Percentiles rank a stretch among this genome's conserved stretches.
Conservation (phyloP, 352 stramenopile genomes). For the Pythium aquatile region DNA sequence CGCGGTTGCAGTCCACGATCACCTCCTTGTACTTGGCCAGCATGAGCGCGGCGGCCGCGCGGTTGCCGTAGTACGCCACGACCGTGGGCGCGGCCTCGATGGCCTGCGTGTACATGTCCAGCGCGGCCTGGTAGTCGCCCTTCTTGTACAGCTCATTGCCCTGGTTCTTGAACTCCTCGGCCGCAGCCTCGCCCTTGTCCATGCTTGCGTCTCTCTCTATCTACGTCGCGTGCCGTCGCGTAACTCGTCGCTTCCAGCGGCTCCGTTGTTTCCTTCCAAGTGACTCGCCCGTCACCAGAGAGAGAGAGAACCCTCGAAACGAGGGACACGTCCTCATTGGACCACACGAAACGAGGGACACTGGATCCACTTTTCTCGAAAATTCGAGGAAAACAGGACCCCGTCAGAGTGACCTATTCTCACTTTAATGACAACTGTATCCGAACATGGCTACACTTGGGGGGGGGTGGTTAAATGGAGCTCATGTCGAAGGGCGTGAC, state of each 20-base stretch:
- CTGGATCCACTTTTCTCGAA: slow-evolving; percentile 35
- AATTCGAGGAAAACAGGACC: slow-evolving; percentile 11
- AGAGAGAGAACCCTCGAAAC: slow-evolving; percentile 4
- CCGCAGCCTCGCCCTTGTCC: slow-evolving; percentile 50
- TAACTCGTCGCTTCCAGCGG: slow-evolving; percentile 1
- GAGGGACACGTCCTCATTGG: background rate
- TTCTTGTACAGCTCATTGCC: slow-evolving; percentile 93
- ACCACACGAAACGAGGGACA: slow-evolving; percentile 4
- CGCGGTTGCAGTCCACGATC: slow-evolving; percentile 88
- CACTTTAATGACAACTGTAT: slow-evolving; percentile 18
- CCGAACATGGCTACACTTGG: slow-evolving; percentile 12
- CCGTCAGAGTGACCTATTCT: background rate
- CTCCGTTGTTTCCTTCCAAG: slow-evolving; percentile 20
- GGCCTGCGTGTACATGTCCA: slow-evolving; percentile 89
- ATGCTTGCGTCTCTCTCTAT: slow-evolving; percentile 21
- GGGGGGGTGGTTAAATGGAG: slow-evolving; percentile 28
- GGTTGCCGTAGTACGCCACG: slow-evolving; percentile 89
- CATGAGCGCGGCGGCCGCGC: slow-evolving; percentile 91
- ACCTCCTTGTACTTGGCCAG: slow-evolving; percentile 87
- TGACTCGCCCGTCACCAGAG: slow-evolving; percentile 12
- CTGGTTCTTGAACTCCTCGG: slow-evolving; percentile 81
- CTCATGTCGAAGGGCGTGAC: slow-evolving; percentile 33
- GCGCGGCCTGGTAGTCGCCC: slow-evolving; percentile 87
- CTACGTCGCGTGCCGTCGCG: slow-evolving; percentile 12
- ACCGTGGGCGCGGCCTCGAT: slow-evolving; percentile 85